phyloP scores from a whole-genome alignment of 805 yeast genomes.

The Ogataea saltuana region DNA sequence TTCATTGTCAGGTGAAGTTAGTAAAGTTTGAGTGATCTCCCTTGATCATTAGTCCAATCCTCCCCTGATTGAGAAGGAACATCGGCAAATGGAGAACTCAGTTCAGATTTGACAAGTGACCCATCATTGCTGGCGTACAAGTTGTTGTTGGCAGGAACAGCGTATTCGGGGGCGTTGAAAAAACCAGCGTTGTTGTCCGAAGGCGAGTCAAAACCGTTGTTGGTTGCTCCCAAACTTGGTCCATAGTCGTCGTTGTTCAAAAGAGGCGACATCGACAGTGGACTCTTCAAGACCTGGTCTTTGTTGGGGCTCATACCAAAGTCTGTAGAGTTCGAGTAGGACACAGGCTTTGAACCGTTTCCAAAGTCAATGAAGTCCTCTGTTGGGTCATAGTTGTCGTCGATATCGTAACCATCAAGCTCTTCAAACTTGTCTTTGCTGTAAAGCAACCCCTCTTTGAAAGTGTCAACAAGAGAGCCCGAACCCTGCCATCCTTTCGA shows the following conservation, averaged over 20 bases:
- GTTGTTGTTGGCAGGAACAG: background rate
- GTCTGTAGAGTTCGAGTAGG: slow-evolving; percentile 10
- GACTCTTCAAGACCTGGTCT: background rate
- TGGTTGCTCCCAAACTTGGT: background rate
- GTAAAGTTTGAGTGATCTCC: background rate
- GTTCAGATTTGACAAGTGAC: background rate
- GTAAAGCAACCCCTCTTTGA: slow-evolving; percentile 34
- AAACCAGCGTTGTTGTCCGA: background rate
- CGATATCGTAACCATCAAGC: slow-evolving; percentile 22
- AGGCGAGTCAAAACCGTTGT: background rate
- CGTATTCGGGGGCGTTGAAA: slow-evolving; percentile 2
- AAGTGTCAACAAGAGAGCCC: slow-evolving; percentile 35
- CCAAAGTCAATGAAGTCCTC: slow-evolving; percentile 31
- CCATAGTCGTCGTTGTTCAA: background rate
- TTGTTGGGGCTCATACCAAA: slow-evolving; percentile 4
- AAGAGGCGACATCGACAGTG: background rate
- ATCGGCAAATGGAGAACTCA: background rate
- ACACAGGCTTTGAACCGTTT: slow-evolving; percentile 1
- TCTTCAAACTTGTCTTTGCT: slow-evolving; percentile 28
- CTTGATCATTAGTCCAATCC: background rate
- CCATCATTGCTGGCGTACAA: background rate
- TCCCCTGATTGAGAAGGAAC: slow-evolving; percentile 1
- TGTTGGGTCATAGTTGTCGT: slow-evolving; percentile 32
- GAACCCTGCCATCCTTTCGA: slow-evolving; percentile 40
- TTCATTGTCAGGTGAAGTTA: too few relatives aligned